Evolutionary conservation across 345 rosid species (phyloP).

Genomic region (Camelina hispida): DNA sequence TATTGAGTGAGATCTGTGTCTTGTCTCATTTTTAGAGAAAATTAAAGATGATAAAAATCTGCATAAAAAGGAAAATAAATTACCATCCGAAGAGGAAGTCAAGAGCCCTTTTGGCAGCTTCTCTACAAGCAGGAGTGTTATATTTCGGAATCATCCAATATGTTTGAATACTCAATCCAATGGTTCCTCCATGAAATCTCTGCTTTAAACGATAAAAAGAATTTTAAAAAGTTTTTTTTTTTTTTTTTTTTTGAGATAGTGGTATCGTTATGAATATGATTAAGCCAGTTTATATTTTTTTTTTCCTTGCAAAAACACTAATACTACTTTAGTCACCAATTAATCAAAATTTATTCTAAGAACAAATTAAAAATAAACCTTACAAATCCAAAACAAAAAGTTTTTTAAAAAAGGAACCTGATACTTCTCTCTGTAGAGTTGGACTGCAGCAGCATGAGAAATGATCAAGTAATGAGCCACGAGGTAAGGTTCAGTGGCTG

Average conservation of each 20-base stretch:
- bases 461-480: constrained; percentile 42
- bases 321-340: too few relatives aligned
- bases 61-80: neutral
- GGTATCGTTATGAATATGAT: neutral
- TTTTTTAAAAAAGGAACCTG: constrained; percentile 17
- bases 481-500: constrained; percentile 39
- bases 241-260: too few relatives aligned
- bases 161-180: constrained; percentile 43
- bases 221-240: too few relatives aligned
- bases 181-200: constrained; percentile 42
- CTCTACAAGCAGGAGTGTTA: constrained; percentile 25
- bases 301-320: neutral
- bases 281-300: neutral
- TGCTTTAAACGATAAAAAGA: neutral
- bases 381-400: neutral
- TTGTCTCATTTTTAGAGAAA: neutral
- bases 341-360: neutral
- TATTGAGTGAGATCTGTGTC: neutral
- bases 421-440: constrained; percentile 37
- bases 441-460: constrained; percentile 43
- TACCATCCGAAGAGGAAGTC: constrained; percentile 44
- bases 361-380: neutral
- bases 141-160: constrained; percentile 47
- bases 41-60: neutral
- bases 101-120: constrained; percentile 45